Evolutionary conservation across 2,329 filamentous ascomycete genomes (phyloP), one percentile per base, ranked within the genome.

Genomic region (Cladosporium cucumerinum): DNA sequence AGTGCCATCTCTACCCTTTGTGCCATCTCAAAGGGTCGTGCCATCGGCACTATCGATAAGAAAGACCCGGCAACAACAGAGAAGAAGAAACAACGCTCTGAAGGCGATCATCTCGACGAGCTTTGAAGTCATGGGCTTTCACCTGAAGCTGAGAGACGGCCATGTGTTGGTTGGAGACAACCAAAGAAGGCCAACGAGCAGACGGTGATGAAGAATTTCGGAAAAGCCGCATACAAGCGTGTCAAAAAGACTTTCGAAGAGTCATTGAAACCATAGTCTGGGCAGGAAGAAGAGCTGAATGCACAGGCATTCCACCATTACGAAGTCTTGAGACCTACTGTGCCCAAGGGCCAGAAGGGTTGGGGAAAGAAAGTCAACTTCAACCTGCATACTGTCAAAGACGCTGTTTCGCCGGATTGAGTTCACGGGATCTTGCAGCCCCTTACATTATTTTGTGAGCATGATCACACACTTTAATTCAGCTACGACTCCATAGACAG

Each of bases 51-150:
- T 1, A 71, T 75, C 1, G 65, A 71, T 2, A 69, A 71, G 34
- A 63, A 65, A 16, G 70, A 73, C 48, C 57, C 66, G 55, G 55
- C 55, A 8, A 57, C 69, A 4, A 62, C 69, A 52, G 58, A 69
- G 52, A 52, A 69, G 57, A 66, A 69, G 43, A 23, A 63, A n/a
- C 54, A 71, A 30, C 49, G 69, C 23, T 65, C 63, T 5, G 64
- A 69, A 26, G 64, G 70, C 36, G 65, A 69, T 32, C 49, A 67
- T 8, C 54, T 73, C 1, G 69, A 72, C 12, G 68, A 69, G n/a
- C 55, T 75, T 75, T 7, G 66, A 74, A 2, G 68, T 75, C 16
- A 75, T 76, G 73, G 65, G 69, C n/a, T 75, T 75, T 64, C 67
- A 72, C 30, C 63, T 76, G 14, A 72, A 71, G 49, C 58, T 75